phyloP scores from a whole-genome alignment of 208 protist genomes.

The Entamoeba moshkovskii region DNA sequence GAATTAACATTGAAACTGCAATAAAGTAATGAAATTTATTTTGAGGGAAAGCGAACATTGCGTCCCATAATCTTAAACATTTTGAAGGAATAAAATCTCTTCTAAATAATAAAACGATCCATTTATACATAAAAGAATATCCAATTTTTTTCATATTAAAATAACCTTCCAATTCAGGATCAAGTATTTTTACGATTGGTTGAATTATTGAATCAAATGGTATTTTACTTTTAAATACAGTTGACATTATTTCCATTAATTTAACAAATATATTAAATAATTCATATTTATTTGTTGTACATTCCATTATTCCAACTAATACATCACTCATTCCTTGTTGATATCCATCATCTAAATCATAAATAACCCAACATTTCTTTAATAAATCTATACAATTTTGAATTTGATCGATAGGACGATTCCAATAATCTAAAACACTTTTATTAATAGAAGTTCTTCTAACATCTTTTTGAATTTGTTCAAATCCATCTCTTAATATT shows the following conservation, averaged over 20 bases:
- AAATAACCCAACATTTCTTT: background rate
- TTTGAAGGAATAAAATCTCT: background rate
- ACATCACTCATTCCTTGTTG: background rate
- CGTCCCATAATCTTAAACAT: background rate
- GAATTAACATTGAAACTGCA: background rate
- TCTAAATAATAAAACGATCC: background rate
- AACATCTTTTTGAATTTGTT: background rate
- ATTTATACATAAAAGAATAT: background rate
- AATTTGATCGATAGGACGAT: background rate
- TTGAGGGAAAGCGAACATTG: background rate
- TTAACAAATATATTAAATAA: background rate
- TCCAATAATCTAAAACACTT: background rate
- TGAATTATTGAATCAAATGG: background rate
- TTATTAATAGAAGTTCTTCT: background rate
- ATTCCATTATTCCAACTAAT: background rate
- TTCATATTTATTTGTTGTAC: background rate
- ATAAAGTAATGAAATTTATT: background rate
- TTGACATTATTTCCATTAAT: background rate
- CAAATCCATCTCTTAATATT: background rate
- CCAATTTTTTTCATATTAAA: background rate
- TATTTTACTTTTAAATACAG: background rate
- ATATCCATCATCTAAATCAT: background rate
- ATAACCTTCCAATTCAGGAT: background rate
- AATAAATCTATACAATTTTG: background rate
- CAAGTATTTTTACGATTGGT: background rate